These are phyloP conservation scores for Trifolium fragiferum DNA, from an alignment of 306 rosid genomes.

Conservation along the genomic window DNA sequence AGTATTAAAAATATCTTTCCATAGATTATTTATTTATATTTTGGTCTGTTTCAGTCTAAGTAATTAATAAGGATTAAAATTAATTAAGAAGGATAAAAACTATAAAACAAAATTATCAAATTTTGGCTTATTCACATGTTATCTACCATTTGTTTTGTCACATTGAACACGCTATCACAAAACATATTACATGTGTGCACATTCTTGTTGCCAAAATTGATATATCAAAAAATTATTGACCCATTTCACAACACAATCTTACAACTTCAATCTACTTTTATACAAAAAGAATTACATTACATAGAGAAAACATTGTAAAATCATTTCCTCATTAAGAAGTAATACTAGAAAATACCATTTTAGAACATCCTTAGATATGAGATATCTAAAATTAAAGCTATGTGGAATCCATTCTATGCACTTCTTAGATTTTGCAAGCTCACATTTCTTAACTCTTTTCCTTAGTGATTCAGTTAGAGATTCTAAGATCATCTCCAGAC, in stretches of 20 bases:
- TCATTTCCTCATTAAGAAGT: neutral
- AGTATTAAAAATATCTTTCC: no score
- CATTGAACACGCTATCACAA: neutral
- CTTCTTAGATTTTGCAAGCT: constrained; percentile 63
- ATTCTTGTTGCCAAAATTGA: neutral
- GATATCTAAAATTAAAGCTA: constrained; percentile 81
- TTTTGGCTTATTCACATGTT: no score
- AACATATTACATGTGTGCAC: neutral
- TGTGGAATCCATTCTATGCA: constrained; percentile 83
- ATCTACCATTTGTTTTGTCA: no score
- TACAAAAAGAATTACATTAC: constrained; percentile 59
- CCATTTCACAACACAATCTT: constrained; percentile 28
- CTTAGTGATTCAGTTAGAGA: constrained; percentile 72
- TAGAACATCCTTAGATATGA: constrained; percentile 78
- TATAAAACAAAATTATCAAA: no score
- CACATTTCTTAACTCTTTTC: constrained; percentile 68
- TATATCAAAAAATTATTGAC: constrained; percentile 45
- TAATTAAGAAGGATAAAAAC: no score
- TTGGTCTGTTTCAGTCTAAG: no score
- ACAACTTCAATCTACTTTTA: constrained; percentile 51
- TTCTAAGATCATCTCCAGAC: constrained; percentile 77
- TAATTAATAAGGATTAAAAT: no score
- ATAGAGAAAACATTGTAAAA: constrained; percentile 16
- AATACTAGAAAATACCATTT: constrained; percentile 51
- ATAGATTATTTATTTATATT: no score